Evolutionary conservation across 169 alveolate species (phyloP).

Genomic region (Plasmodium cynomolgi): DNA sequence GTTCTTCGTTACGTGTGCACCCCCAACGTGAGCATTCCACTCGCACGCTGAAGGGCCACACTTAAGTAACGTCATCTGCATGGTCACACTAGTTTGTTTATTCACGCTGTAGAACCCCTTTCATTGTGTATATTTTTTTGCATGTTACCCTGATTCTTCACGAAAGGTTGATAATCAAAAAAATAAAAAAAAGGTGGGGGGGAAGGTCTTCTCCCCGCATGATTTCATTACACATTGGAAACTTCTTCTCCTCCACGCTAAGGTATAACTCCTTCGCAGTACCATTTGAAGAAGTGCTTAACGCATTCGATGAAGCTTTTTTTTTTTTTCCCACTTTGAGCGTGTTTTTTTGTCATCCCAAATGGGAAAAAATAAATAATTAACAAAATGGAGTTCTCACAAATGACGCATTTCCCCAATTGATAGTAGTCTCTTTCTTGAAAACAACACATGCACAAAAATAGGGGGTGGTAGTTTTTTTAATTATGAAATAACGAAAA

Average conservation of each 20-base stretch:
- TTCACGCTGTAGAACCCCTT: neutral
- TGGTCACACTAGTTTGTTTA: neutral
- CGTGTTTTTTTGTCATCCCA: neutral
- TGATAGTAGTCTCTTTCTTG: neutral
- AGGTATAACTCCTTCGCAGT: neutral
- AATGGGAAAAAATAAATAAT: neutral
- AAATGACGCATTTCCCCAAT: neutral
- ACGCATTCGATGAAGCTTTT: neutral
- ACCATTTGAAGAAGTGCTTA: neutral
- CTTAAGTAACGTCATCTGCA: neutral
- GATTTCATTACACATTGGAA: neutral
- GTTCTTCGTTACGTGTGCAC: neutral
- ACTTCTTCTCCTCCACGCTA: neutral
- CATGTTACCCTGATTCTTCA: neutral
- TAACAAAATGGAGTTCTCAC: neutral
- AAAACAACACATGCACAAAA: neutral
- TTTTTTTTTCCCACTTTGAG: neutral
- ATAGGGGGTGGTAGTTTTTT: neutral
- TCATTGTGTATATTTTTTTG: neutral
- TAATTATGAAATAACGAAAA: neutral
- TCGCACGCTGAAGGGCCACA: neutral
- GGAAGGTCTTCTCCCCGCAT: neutral
- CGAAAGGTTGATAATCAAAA: neutral
- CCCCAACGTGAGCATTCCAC: neutral
- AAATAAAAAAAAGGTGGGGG: neutral